phyloP scores from a whole-genome alignment of 2,329 filamentous ascomycete species.

The Didymellaceae sp. region DNA sequence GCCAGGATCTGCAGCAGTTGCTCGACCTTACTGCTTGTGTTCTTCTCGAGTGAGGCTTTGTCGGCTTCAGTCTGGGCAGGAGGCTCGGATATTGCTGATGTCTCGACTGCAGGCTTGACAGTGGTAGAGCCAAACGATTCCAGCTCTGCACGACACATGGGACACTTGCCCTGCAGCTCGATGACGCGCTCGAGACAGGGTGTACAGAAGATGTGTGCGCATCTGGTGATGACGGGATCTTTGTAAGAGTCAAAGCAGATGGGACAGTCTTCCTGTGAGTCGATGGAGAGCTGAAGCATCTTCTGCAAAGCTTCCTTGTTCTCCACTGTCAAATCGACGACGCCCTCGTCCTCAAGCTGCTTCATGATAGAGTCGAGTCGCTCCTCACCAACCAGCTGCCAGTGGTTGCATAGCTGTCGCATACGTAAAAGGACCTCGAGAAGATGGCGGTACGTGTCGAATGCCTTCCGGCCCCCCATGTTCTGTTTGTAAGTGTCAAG shows the following conservation, averaged over 20 bases:
- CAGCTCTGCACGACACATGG: constrained; percentile 78
- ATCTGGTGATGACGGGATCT: constrained; percentile 80
- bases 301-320: constrained; percentile 76
- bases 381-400: constrained; percentile 75
- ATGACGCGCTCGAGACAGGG: constrained; percentile 78
- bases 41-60: constrained; percentile 55
- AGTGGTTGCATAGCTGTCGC: constrained; percentile 87
- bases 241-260: constrained; percentile 78
- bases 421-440: constrained; percentile 83
- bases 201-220: constrained; percentile 80
- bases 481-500: constrained; percentile 65
- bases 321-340: constrained; percentile 73
- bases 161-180: constrained; percentile 78
- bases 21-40: constrained; percentile 81
- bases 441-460: constrained; percentile 69
- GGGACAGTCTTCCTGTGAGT: constrained; percentile 81
- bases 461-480: constrained; percentile 51
- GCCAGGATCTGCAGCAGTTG: constrained; percentile 76
- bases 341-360: constrained; percentile 70
- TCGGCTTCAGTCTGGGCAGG: constrained; percentile 56
- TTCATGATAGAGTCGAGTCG: constrained; percentile 75
- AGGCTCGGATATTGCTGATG: constrained; percentile 25
- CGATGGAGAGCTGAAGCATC: constrained; percentile 76
- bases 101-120: constrained; percentile 69
- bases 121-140: constrained; percentile 56